Evolutionary conservation across 108 stramenopile species (phyloP), one percentile per base, ranked within the genome.

Genomic region (Stephanodiscus minutulus): DNA sequence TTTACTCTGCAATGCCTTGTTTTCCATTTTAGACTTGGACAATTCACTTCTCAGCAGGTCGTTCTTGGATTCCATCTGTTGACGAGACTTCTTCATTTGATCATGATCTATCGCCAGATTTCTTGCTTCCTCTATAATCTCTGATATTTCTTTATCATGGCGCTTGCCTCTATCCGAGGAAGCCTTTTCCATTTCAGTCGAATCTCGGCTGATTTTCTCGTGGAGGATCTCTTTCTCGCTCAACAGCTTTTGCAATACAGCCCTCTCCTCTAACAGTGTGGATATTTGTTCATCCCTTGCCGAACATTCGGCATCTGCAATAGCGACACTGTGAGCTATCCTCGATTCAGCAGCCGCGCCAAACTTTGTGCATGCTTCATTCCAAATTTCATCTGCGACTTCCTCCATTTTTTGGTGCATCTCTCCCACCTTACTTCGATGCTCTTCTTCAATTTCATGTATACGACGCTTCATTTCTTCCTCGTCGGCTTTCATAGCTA

Each of bases 291-390:
- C 61, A 53, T 71, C 70, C 39, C 49, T 71, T 18, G 20, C 60
- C 46, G 58, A 28, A 29, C 73, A 73, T n/a, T 73, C 61, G 0
- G 58, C 55, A 49, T 73, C 64, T 29, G 73, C 64, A 27, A 55
- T 21, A 0, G 29, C 9, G 27, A 73, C 28, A 7, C 46, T 29
- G 17, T 64, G 35, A 7, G 62, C 54, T 43, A 72, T 64, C 39
- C 27, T 58, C 21, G 33, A 13, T 2, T 49, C 53, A 2, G 64
- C 61, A 56, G 36, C 49, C 24, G 12, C 43, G 7, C 31, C 22
- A 18, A 61, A 21, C n/a, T 70, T 52, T 58, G 58, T 39, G 36
- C 43, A 46, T 21, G 64, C 72, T 24, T 55, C 28, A 24, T 58
- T 44, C 72, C 72, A 65, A 13, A 73, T 59, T 36, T 65, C 64